Conservation (phyloP, 805 yeast species). For the Torulaspora franciscae region DNA sequence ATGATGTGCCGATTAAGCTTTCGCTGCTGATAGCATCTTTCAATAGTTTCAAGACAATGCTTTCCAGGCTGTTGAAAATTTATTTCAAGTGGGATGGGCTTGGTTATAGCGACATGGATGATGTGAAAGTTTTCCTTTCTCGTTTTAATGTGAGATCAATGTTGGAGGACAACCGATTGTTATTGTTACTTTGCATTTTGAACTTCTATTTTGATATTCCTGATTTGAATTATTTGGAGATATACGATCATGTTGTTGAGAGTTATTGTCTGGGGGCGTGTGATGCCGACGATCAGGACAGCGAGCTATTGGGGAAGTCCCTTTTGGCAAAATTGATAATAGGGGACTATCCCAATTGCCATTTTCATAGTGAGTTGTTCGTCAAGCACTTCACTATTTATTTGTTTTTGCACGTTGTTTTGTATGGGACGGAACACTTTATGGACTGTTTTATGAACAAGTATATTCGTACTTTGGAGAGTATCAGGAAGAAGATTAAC, state of each 20-base stretch:
- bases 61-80: conserved; percentile 11
- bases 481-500: conserved; percentile 20
- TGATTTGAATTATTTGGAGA: conserved; percentile 14
- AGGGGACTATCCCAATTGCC: conserved; percentile 8
- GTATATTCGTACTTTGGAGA: conserved; percentile 19
- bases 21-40: conserved; percentile 11
- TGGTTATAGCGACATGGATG: conserved; percentile 2
- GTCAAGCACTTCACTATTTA: conserved; percentile 18
- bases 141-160: conserved; percentile 10
- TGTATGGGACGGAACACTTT: conserved; percentile 14
- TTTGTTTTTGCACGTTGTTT: conserved; percentile 14
- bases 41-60: conserved; percentile 7
- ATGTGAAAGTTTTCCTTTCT: conserved; percentile 8
- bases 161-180: conserved; percentile 15
- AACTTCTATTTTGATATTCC: conserved; percentile 27
- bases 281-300: neutral
- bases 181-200: conserved; percentile 18
- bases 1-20: conserved; percentile 14
- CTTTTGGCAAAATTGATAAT: conserved; percentile 12
- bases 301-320: conserved; percentile 2
- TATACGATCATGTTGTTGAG: conserved; percentile 15
- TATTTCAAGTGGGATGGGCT: conserved; percentile 16
- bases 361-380: conserved; percentile 22
- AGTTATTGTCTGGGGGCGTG: conserved; percentile 16
- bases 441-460: conserved; percentile 18